phyloP scores from a whole-genome alignment of 495 filamentous ascomycete genomes.

The Saxispiralis lemnorum region DNA sequence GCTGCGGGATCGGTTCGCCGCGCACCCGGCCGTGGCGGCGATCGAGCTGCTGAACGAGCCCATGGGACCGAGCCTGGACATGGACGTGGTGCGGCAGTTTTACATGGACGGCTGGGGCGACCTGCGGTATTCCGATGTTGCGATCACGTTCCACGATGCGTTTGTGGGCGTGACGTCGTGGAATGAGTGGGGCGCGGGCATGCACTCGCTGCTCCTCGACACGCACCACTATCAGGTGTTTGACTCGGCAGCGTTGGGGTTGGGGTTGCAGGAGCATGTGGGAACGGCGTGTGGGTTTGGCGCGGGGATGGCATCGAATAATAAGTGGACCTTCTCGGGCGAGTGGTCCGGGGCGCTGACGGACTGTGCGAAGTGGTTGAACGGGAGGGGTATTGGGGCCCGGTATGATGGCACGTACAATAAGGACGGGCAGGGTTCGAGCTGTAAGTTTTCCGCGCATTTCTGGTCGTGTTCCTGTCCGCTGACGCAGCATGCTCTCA shows the following conservation, averaged over 20 bases:
- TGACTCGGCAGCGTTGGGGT: constrained; percentile 16
- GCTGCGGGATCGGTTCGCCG: constrained; percentile 23
- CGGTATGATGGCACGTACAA: constrained; percentile 40
- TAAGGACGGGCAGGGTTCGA: neutral
- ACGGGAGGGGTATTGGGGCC: constrained; percentile 25
- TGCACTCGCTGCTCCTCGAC: constrained; percentile 25
- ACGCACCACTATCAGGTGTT: constrained; percentile 29
- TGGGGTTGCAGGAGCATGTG: constrained; percentile 19
- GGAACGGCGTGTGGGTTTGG: constrained; percentile 24
- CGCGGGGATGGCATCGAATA: constrained; percentile 22
- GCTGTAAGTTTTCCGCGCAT: too few species aligned
- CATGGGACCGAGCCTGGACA: constrained; percentile 21
- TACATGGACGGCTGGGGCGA: constrained; percentile 29
- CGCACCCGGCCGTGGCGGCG: constrained; percentile 22
- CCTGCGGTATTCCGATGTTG: constrained; percentile 20
- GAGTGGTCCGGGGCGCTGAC: constrained; percentile 47
- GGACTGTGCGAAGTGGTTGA: constrained; percentile 35
- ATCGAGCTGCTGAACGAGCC: constrained; percentile 28
- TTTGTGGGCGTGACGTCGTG: constrained; percentile 24
- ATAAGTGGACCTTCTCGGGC: constrained; percentile 45
- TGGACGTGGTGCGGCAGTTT: constrained; percentile 23
- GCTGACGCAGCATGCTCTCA: neutral
- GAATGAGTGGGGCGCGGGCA: constrained; percentile 24
- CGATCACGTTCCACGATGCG: constrained; percentile 26
- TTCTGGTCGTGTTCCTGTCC: too few species aligned